Percentiles rank a stretch among this genome's conserved stretches.
Evolutionary conservation across 257 asterid genomes (phyloP).

Genomic region (Orobanche coerulescens): DNA sequence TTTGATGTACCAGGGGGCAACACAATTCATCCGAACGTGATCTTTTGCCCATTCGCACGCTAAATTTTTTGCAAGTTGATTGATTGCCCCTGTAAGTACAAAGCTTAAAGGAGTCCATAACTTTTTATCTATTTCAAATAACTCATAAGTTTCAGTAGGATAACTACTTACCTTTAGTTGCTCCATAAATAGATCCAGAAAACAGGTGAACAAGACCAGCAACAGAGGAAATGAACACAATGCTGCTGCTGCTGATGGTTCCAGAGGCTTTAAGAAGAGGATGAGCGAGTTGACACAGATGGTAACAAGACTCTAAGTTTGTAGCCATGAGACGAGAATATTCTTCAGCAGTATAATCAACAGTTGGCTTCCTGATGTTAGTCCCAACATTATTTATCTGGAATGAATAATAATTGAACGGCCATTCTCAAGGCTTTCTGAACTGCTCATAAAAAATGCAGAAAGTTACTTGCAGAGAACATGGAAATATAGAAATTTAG

Average conservation of each 20-base stretch:
- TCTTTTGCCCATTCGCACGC: conserved; percentile 99
- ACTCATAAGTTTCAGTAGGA: conserved; percentile 3
- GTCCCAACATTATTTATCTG: conserved; percentile 93
- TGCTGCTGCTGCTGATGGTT: conserved; percentile 49
- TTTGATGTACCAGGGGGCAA: conserved; percentile 92
- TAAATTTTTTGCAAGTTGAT: conserved; percentile 82
- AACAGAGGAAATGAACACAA: conserved; percentile 85
- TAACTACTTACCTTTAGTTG: conserved; percentile 57
- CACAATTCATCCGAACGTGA: conserved; percentile 74
- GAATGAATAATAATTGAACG: conserved; percentile 6
- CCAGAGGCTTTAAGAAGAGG: conserved; percentile 87
- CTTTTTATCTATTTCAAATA: conserved; percentile 7
- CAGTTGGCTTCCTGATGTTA: conserved; percentile 75
- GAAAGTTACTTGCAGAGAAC: not conserved
- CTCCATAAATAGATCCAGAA: conserved; percentile 86
- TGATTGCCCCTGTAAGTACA: conserved; percentile 65
- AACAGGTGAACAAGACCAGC: conserved; percentile 59
- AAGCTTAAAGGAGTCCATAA: not conserved
- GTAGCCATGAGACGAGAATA: conserved; percentile 63
- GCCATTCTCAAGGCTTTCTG: conserved; percentile 12
- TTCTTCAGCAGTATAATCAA: conserved; percentile 72
- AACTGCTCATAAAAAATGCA: conserved; percentile 3
- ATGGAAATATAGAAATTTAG: conserved; percentile 2
- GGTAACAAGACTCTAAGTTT: conserved; percentile 79
- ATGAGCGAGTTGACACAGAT: conserved; percentile 76